Percentiles rank a stretch among this genome's conserved stretches.
phyloP scores from a whole-genome alignment of 2,329 filamentous ascomycete genomes.

The Fusarium ambrosium region DNA sequence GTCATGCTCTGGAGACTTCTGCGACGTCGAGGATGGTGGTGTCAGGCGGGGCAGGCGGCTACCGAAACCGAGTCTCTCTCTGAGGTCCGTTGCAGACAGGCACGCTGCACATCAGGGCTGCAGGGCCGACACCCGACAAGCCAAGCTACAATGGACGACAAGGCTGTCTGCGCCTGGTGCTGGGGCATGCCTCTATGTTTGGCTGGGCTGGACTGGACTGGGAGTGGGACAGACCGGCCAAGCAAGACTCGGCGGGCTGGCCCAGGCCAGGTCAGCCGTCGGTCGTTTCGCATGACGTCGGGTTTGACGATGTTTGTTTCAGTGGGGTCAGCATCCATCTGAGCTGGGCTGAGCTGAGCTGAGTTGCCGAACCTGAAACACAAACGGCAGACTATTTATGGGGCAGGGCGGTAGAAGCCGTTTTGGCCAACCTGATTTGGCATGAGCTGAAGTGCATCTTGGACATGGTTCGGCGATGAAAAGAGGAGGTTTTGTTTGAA shows the following conservation, averaged over 20 bases:
- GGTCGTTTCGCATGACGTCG: constrained; percentile 30
- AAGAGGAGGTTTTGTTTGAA: constrained; percentile 35
- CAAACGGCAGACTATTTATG: constrained; percentile 39
- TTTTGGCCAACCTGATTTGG: constrained; percentile 25
- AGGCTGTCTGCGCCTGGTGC: constrained; percentile 32
- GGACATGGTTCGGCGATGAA: constrained; percentile 27
- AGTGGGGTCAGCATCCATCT: constrained; percentile 34
- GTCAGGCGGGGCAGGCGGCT: constrained; percentile 31
- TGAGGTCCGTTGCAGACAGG: constrained; percentile 24
- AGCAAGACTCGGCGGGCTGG: constrained; percentile 16
- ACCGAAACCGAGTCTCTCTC: constrained; percentile 36
- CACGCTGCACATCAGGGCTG: constrained; percentile 35
- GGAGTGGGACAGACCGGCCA: constrained; percentile 16
- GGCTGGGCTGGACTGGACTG: constrained; percentile 20
- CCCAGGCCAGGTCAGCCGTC: constrained; percentile 4
- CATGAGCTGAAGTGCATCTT: constrained; percentile 32
- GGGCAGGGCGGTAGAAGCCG: constrained; percentile 31
- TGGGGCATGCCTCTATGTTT: constrained; percentile 27
- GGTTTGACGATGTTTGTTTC: constrained; percentile 42
- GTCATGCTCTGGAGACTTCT: constrained; percentile 10
- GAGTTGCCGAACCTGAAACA: constrained; percentile 44
- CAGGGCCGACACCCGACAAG: constrained; percentile 15
- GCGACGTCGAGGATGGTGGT: constrained; percentile 8
- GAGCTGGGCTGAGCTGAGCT: constrained; percentile 19
- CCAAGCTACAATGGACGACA: constrained; percentile 20